These are phyloP conservation scores for Solanum medicagineum DNA, from an alignment of 257 asterid species.

Conservation along the genomic window DNA sequence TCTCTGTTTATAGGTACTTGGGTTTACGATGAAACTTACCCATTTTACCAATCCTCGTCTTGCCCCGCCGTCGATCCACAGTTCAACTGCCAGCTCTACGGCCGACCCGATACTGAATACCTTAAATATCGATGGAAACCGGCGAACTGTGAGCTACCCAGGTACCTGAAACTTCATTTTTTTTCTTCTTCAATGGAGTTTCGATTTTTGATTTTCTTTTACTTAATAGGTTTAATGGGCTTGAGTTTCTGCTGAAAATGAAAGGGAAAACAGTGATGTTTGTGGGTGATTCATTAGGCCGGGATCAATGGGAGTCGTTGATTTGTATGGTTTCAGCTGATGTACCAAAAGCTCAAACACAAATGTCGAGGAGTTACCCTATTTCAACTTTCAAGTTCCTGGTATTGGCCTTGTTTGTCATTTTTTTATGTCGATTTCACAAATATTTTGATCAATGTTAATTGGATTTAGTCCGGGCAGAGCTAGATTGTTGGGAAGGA, in stretches of 20 bases:
- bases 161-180: constrained; percentile 16
- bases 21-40: constrained; percentile 64
- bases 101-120: constrained; percentile 87
- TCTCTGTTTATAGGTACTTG: constrained; percentile 64
- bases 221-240: constrained; percentile 25
- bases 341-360: constrained; percentile 55
- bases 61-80: constrained; percentile 63
- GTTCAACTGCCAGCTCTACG: constrained; percentile 74
- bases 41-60: constrained; percentile 42
- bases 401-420: constrained; percentile 18
- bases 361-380: constrained; percentile 49
- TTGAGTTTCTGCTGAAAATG: constrained; percentile 23
- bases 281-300: constrained; percentile 90
- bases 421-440: not conserved
- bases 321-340: constrained; percentile 68
- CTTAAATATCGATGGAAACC: constrained; percentile 92
- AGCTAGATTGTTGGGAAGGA: not conserved
- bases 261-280: constrained; percentile 65
- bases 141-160: constrained; percentile 62
- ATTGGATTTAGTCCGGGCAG: not conserved
- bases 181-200: not conserved
- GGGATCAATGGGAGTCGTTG: constrained; percentile 90
- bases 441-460: not conserved
- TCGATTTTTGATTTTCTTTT: not conserved
- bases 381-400: constrained; percentile 54